Conservation (phyloP, 768 basidiomycete genomes). For the Xerocomellus chrysenteron region DNA sequence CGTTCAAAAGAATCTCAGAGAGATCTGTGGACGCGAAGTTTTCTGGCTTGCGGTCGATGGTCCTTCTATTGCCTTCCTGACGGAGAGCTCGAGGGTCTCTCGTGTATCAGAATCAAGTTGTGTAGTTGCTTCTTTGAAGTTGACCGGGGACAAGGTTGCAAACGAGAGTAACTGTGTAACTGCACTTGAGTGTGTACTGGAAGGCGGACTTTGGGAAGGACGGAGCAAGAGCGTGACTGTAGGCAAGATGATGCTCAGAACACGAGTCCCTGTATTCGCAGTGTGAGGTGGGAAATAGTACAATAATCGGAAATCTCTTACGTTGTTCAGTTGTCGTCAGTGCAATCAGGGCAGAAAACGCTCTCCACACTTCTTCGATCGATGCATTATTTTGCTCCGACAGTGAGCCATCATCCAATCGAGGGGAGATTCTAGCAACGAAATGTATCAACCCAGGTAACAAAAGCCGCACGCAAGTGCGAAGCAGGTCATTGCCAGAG, state of each 20-base stretch:
- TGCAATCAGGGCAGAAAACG: conserved; percentile 63
- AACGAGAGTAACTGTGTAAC: conserved; percentile 68
- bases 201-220: conserved; percentile 41
- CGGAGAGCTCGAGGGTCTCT: conserved; percentile 70
- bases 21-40: conserved; percentile 71
- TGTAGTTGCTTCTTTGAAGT: conserved; percentile 84
- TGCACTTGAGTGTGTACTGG: conserved; percentile 54
- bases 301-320: conserved; percentile 43
- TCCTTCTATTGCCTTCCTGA: conserved; percentile 71
- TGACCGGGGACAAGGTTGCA: conserved; percentile 65
- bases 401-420: conserved; percentile 55
- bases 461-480: conserved; percentile 68
- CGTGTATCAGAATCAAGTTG: conserved; percentile 58
- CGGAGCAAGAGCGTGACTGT: conserved; percentile 70
- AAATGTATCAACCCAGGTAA: conserved; percentile 83
- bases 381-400: conserved; percentile 59
- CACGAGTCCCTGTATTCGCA: conserved; percentile 51
- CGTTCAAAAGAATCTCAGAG: conserved; percentile 63
- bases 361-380: conserved; percentile 79
- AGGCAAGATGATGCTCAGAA: conserved; percentile 73
- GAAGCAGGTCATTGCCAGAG: conserved; percentile 62
- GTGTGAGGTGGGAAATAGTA: conserved; percentile 11
- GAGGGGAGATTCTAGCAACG: conserved; percentile 65
- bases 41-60: conserved; percentile 34
- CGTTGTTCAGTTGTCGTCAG: conserved; percentile 59